These are phyloP conservation scores for Melastoma candidum DNA, from an alignment of 441 rosid species.

Conservation along the genomic window DNA sequence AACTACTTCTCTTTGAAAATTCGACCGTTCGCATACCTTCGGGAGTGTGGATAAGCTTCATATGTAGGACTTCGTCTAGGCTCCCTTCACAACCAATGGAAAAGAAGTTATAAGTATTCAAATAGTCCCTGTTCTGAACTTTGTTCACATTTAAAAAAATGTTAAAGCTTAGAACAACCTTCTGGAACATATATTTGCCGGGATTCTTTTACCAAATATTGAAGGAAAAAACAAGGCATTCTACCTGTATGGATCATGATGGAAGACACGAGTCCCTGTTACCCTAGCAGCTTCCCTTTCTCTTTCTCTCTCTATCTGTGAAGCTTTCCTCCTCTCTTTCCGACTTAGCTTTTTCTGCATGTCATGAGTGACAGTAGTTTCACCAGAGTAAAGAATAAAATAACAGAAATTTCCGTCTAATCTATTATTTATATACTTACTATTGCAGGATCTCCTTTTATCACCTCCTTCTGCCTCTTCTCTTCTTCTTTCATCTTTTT, in stretches of 20 bases:
- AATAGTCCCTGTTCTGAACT: neutral
- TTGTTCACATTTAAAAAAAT: no score
- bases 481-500: conserved; percentile 94
- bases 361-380: neutral
- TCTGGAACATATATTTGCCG: neutral
- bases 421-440: conserved; percentile 38
- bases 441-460: conserved; percentile 94
- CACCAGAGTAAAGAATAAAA: conserved; percentile 10
- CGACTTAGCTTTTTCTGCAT: conserved; percentile 87
- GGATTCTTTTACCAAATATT: neutral
- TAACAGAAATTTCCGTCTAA: neutral
- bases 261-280: conserved; percentile 55
- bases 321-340: conserved; percentile 92
- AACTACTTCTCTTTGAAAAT: neutral
- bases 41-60: conserved; percentile 80
- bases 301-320: conserved; percentile 82
- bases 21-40: conserved; percentile 37
- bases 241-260: conserved; percentile 90
- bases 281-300: conserved; percentile 68
- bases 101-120: conserved; percentile 12
- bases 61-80: conserved; percentile 90
- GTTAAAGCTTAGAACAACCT: no score
- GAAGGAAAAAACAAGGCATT: conserved; percentile 4
- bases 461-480: conserved; percentile 85
- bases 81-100: conserved; percentile 38